phyloP scores from a whole-genome alignment of 108 stramenopile genomes.

The Aureococcus anophagefferens region DNA sequence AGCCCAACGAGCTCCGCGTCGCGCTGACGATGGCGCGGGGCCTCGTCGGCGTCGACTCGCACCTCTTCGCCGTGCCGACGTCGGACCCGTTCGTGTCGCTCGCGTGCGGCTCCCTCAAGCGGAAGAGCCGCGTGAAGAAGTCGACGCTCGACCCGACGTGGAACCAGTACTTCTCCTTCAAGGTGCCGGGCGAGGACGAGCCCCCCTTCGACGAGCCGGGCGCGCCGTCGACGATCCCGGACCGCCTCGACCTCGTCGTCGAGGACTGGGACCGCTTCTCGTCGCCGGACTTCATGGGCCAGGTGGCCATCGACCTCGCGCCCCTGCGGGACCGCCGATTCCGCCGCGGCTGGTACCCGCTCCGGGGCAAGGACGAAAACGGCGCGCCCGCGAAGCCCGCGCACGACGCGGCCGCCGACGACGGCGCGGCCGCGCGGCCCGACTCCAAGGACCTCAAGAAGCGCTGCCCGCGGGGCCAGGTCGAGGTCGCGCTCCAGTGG shows the following conservation, averaged over 20 bases:
- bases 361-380: too few species aligned
- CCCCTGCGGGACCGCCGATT: too few species aligned
- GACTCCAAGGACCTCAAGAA: too few species aligned
- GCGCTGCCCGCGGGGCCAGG: too few species aligned
- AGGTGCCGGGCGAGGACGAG: background rate
- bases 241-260: background rate
- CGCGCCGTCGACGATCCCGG: too few species aligned
- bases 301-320: background rate
- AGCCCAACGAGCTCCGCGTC: slow-evolving; percentile 12
- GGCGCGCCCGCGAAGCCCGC: too few species aligned
- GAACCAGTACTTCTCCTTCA: slow-evolving; percentile 16
- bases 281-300: slow-evolving; percentile 8
- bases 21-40: slow-evolving; percentile 4
- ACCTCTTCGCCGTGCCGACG: slow-evolving; percentile 5
- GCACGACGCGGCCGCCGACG: background rate
- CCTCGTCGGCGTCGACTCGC: slow-evolving; percentile 8
- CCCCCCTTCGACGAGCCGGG: background rate
- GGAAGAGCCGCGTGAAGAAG: background rate
- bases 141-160: slow-evolving; percentile 18
- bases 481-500: background rate
- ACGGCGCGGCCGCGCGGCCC: too few species aligned
- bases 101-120: background rate
- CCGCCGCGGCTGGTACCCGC: too few species aligned
- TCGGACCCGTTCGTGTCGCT: slow-evolving; percentile 16
- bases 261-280: slow-evolving; percentile 10